phyloP scores from a whole-genome alignment of 2,329 filamentous ascomycete species.

The Botryotinia calthae region DNA sequence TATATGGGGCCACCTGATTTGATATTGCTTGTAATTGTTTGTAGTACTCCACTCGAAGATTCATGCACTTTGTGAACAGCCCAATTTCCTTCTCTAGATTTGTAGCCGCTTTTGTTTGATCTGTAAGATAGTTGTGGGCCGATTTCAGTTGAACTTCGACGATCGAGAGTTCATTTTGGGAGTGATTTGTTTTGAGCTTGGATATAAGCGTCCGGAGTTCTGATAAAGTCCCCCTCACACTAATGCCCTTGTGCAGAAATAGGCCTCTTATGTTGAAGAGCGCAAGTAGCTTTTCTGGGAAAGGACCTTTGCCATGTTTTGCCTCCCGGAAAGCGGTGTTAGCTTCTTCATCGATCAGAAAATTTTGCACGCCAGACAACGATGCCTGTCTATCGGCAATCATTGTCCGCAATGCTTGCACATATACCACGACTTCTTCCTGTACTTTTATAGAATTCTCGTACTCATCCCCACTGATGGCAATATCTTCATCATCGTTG shows the following conservation, averaged over 20 bases:
- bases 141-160: constrained; percentile 60
- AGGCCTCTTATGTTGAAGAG: constrained; percentile 49
- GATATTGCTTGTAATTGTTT: constrained; percentile 88
- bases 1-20: constrained; percentile 75
- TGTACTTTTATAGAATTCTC: constrained; percentile 83
- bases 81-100: constrained; percentile 69
- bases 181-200: constrained; percentile 60
- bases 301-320: constrained; percentile 63
- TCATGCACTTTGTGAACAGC: constrained; percentile 75
- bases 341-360: constrained; percentile 71
- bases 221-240: constrained; percentile 68
- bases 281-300: constrained; percentile 59
- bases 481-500: constrained; percentile 72
- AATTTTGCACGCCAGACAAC: constrained; percentile 74
- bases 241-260: constrained; percentile 51
- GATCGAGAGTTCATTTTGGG: constrained; percentile 62
- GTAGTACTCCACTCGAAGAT: constrained; percentile 84
- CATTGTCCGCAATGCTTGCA: constrained; percentile 71
- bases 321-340: constrained; percentile 56
- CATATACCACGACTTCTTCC: constrained; percentile 84
- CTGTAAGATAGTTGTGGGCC: constrained; percentile 53
- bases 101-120: constrained; percentile 50
- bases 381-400: constrained; percentile 76
- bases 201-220: constrained; percentile 65
- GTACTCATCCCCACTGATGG: constrained; percentile 86